A percentile compares a stretch with the other conserved stretches of the same genome.
These are phyloP conservation scores for Carpinus viminea DNA, from an alignment of 306 rosid genomes.

Conservation along the genomic window DNA sequence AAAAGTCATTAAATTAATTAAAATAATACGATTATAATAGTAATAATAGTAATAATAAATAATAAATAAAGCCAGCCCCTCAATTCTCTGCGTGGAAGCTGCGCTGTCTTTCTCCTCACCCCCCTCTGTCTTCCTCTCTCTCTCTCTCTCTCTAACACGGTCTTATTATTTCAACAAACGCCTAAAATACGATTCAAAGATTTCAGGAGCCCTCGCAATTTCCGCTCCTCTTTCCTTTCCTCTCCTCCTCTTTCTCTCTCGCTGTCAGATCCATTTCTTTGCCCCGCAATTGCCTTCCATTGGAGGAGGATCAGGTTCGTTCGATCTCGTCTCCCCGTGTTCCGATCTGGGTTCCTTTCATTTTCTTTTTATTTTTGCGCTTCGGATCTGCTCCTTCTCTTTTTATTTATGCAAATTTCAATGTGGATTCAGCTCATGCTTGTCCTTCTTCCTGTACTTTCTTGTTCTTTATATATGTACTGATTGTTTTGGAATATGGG, in stretches of 20 bases:
- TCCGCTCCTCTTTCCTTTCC: neutral
- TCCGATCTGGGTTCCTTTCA: slow-evolving; percentile 41
- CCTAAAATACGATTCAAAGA: slow-evolving; percentile 23
- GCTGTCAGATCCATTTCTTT: slow-evolving; percentile 13
- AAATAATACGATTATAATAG: too few relatives aligned
- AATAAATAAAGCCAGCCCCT: slow-evolving; percentile 5
- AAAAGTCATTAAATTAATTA: neutral
- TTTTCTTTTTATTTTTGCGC: neutral
- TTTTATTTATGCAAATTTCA: neutral
- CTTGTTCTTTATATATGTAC: neutral
- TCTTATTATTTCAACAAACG: slow-evolving; percentile 9
- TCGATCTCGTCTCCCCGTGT: slow-evolving; percentile 20
- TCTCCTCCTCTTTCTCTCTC: slow-evolving; percentile 6
- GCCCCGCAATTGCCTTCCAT: slow-evolving; percentile 22
- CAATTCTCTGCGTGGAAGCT: slow-evolving; percentile 50
- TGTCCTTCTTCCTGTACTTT: neutral
- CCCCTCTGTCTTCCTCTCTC: neutral
- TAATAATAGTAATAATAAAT: neutral
- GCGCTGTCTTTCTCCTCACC: slow-evolving; percentile 62
- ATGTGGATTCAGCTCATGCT: neutral
- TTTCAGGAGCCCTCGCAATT: slow-evolving; percentile 20
- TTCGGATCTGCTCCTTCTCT: slow-evolving; percentile 34
- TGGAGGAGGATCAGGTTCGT: slow-evolving; percentile 21
- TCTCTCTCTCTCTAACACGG: neutral
- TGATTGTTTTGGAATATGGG: neutral